Base-by-base conservation (phyloP, 2,329 filamentous ascomycete genomes). In the Zymoseptoria crescenta region DNA sequence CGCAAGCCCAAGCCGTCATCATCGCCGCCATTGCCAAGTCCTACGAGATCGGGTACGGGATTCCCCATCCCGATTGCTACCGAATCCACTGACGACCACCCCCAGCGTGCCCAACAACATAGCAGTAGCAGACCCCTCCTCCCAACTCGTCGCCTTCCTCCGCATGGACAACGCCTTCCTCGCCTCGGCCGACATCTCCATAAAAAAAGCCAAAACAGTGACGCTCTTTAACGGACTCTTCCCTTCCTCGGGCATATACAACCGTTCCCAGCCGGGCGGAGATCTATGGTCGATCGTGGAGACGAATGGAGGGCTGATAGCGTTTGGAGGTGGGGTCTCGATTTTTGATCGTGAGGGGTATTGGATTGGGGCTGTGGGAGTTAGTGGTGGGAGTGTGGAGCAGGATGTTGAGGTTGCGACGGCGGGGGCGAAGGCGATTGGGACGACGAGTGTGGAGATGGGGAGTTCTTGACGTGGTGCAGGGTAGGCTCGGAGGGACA, bases 151-250 rank as follows among this genome's bases (percentile, higher is more conserved):
- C 35, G 69, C 65, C 19, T 69, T 71, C 60, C 60, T 69, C 21
- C 64, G 67, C n/a, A 71, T 68, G 65, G 68, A 70, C 59, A 68
- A 69, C 56, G 65, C 68, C 24, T 69, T 62, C 56, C 65, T 69
- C 27, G 65, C 60, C 29, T 67, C 62, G 52, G 63, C 68, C 49
- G 67, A 70, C 56, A 69, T 71, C 55, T 63, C 58, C 45, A 68
- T 66, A 51, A 69, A 69, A 61, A 69, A 71, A 53, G 68, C 69
- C 13, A 65, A 67, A 55, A 69, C 67, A 0, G 65, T 66, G 7
- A 63, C 64, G n/a, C 59, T 65, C 24, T 70, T 69, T 64, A 70
- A 70, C 41, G 69, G 68, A 10, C 60, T 64, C 7, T 63, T 68
- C 28, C 65, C 67, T 29, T 67, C 65, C 9, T 64, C 61, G n/a